phyloP scores from a whole-genome alignment of 2,329 filamentous ascomycete species.

The Pyricularia sp. region DNA sequence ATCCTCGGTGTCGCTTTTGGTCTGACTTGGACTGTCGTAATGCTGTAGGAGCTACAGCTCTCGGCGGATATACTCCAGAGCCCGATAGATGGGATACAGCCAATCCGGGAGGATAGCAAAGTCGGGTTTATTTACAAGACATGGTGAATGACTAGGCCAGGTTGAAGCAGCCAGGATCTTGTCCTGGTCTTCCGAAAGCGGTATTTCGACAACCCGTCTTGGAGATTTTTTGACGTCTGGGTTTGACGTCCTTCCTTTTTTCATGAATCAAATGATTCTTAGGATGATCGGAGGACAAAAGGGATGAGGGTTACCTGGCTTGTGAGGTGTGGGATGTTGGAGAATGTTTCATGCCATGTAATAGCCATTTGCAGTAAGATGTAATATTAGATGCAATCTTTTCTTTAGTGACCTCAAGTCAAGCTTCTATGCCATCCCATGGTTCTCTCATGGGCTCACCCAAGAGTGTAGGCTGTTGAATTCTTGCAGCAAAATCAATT shows the following conservation, averaged over 20 bases:
- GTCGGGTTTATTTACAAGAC: neutral
- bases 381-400: neutral
- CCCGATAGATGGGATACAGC: too few species aligned
- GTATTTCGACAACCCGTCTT: neutral
- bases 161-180: neutral
- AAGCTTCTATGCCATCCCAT: too few species aligned
- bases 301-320: neutral
- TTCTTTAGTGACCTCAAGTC: neutral
- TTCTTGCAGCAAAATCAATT: too few species aligned
- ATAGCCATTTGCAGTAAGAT: neutral
- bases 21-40: neutral
- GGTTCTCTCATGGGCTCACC: too few species aligned
- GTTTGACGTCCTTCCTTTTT: neutral
- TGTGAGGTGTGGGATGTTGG: neutral
- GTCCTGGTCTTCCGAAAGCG: neutral
- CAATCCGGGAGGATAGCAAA: too few species aligned
- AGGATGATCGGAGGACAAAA: neutral
- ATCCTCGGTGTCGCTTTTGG: neutral
- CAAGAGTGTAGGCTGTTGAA: too few species aligned
- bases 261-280: neutral
- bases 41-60: neutral
- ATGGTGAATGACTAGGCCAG: neutral
- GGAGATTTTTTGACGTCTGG: neutral
- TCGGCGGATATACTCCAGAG: neutral
- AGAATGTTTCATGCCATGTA: neutral